Evolutionary conservation across 2,329 filamentous ascomycete species (phyloP).

Genomic region (Pyrenophora graminea): DNA sequence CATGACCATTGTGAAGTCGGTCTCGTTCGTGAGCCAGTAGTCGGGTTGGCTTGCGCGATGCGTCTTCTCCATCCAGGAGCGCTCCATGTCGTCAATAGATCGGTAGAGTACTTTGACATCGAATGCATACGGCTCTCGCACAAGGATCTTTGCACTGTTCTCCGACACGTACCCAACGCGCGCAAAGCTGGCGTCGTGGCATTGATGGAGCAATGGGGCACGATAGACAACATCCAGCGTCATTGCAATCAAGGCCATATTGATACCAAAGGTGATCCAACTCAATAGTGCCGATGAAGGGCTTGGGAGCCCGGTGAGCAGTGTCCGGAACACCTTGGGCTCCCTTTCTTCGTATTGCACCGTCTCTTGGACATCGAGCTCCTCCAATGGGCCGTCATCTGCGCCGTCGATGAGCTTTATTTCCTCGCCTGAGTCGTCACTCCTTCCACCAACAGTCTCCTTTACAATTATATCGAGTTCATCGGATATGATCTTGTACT

Average conservation of each 20-base stretch:
- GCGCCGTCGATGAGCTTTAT: constrained; percentile 48
- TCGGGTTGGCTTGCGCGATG: constrained; percentile 38
- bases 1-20: constrained; percentile 79
- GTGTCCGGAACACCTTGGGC: constrained; percentile 62
- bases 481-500: constrained; percentile 62
- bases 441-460: constrained; percentile 45
- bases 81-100: constrained; percentile 30
- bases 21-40: constrained; percentile 68
- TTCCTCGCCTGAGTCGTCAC: constrained; percentile 38
- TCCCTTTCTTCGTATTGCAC: constrained; percentile 63
- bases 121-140: constrained; percentile 78
- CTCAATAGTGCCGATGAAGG: constrained; percentile 70
- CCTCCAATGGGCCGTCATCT: constrained; percentile 42
- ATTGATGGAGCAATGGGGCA: constrained; percentile 70
- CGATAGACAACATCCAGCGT: constrained; percentile 79
- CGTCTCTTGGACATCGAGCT: constrained; percentile 66
- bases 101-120: constrained; percentile 59
- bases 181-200: constrained; percentile 79
- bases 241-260: constrained; percentile 69
- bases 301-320: constrained; percentile 77
- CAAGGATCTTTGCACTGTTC: constrained; percentile 75
- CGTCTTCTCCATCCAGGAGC: constrained; percentile 40
- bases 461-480: constrained; percentile 58
- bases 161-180: constrained; percentile 86
- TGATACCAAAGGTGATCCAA: constrained; percentile 70